Conservation (phyloP, 345 rosid species). For the Euphorbia peplus region DNA sequence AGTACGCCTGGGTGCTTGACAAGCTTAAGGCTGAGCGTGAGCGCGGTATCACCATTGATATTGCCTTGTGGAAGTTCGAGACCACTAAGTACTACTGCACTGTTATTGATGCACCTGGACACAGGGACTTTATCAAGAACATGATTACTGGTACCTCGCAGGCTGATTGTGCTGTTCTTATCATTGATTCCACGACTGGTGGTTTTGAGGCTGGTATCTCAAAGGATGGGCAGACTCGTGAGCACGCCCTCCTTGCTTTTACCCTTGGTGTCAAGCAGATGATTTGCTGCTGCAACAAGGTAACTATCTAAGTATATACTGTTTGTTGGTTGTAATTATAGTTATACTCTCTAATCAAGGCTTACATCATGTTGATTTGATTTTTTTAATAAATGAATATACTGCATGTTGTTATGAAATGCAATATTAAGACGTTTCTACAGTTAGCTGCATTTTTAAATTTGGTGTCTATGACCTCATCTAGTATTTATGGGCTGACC, state of each 20-base stretch:
- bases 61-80: slow-evolving; percentile 83
- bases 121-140: slow-evolving; percentile 78
- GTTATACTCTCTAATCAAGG: not conserved
- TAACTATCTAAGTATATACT: slow-evolving; percentile 2
- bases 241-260: slow-evolving; percentile 63
- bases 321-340: not conserved
- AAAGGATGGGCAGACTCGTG: slow-evolving; percentile 79
- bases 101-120: slow-evolving; percentile 80
- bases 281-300: slow-evolving; percentile 82
- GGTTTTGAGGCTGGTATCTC: slow-evolving; percentile 86
- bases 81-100: slow-evolving; percentile 83
- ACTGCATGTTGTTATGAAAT: not conserved
- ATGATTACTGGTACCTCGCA: slow-evolving; percentile 87
- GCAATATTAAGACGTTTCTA: not conserved
- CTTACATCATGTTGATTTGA: not conserved
- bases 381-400: too few species aligned
- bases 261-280: slow-evolving; percentile 69
- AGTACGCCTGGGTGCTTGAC: slow-evolving; percentile 86
- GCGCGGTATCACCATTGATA: slow-evolving; percentile 83
- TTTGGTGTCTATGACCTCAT: not conserved
- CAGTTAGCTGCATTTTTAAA: not conserved
- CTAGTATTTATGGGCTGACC: too few species aligned
- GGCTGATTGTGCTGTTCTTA: slow-evolving; percentile 79
- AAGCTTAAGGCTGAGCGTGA: slow-evolving; percentile 85
- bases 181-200: slow-evolving; percentile 80